phyloP scores from a whole-genome alignment of 2,329 filamentous ascomycete species.

The Pseudogymnoascus destructans region DNA sequence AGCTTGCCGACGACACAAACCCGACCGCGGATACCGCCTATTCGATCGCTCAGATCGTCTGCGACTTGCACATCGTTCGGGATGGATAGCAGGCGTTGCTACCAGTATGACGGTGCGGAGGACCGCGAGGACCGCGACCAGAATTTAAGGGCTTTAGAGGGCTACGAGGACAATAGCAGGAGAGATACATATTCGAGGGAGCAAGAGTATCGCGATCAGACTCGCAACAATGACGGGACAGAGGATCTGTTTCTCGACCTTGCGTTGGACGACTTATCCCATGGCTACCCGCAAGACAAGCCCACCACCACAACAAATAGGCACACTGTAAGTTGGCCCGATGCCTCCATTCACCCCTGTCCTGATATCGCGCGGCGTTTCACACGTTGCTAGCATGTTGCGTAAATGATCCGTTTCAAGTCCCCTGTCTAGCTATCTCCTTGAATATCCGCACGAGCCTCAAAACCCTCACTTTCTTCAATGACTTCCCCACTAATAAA shows the following conservation, averaged over 20 bases:
- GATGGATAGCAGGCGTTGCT: slow-evolving; percentile 3
- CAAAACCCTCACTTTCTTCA: neutral
- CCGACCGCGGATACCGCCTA: slow-evolving; percentile 8
- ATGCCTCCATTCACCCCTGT: slow-evolving; percentile 7
- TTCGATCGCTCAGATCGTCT: slow-evolving; percentile 11
- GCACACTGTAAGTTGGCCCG: slow-evolving; percentile 15
- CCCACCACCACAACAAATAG: neutral
- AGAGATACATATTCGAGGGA: neutral
- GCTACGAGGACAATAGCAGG: neutral
- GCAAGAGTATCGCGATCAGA: slow-evolving; percentile 5
- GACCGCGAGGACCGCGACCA: slow-evolving; percentile 14
- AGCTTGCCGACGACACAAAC: neutral
- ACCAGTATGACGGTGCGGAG: slow-evolving; percentile 5
- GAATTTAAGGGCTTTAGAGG: slow-evolving; percentile 15
- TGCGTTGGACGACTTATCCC: slow-evolving; percentile 18
- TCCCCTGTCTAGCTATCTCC: slow-evolving; percentile 7
- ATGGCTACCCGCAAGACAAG: neutral
- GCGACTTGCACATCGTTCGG: neutral
- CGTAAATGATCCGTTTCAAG: neutral
- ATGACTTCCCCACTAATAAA: neutral
- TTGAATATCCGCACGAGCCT: slow-evolving; percentile 10
- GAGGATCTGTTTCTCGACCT: slow-evolving; percentile 24
- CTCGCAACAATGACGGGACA: slow-evolving; percentile 1
- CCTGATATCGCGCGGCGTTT: neutral
- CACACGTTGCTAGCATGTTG: neutral